phyloP scores from a whole-genome alignment of 495 filamentous ascomycete genomes.

The Annulohypoxylon maeteangense region DNA sequence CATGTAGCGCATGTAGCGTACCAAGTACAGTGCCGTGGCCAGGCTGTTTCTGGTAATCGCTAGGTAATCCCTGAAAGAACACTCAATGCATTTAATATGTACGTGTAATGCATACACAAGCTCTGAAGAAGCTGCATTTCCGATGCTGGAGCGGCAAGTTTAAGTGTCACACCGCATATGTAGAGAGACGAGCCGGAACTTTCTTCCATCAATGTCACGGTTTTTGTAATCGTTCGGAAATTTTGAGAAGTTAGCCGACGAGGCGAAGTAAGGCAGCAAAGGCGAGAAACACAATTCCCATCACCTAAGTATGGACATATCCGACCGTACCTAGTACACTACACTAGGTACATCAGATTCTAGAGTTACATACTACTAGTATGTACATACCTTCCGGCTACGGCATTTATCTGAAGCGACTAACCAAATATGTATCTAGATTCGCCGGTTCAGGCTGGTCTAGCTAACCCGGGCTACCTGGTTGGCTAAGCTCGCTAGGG shows the following conservation, averaged over 20 bases:
- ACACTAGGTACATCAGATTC: neutral
- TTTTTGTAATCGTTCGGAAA: neutral
- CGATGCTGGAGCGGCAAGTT: constrained; percentile 13
- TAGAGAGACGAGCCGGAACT: constrained; percentile 5
- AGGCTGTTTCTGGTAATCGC: constrained; percentile 3
- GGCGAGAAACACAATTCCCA: neutral
- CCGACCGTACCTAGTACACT: neutral
- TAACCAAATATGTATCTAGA: neutral
- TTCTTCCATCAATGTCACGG: neutral
- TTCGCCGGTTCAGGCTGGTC: neutral
- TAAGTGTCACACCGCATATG: constrained; percentile 33
- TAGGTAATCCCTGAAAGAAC: neutral
- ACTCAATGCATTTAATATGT: constrained; percentile 10
- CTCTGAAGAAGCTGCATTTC: constrained; percentile 17
- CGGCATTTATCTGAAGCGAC: neutral
- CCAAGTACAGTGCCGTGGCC: neutral
- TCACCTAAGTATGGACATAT: neutral
- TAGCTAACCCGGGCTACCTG: neutral
- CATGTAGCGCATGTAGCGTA: neutral
- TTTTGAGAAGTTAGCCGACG: neutral
- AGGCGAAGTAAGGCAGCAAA: neutral
- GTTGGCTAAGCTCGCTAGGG: neutral
- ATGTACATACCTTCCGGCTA: constrained; percentile 8
- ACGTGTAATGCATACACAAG: constrained; percentile 1
- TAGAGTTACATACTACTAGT: neutral